Evolutionary conservation across 371 early-diverging fungal genomes (phyloP), one percentile per base, ranked within the genome.

Genomic region (Mucor circinelloides): DNA sequence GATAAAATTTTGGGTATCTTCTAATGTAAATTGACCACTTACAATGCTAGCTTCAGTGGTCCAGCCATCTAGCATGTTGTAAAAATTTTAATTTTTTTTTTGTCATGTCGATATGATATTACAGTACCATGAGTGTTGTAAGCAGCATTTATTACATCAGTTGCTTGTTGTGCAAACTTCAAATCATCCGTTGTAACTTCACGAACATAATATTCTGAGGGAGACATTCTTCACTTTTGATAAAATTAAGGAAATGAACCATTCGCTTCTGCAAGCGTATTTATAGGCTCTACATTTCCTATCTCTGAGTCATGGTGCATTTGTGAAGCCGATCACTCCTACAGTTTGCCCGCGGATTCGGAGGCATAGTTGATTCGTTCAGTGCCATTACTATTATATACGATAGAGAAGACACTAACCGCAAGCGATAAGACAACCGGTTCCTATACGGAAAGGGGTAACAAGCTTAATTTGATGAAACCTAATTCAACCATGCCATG

Each of bases 11-110:
- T 70, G 62, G 2, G 79, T 64, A 31, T 77, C 77, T n/a, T 75
- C 67, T 8, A 62, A 23, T 5, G 68, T 65, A 44, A 79, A 67
- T 38, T 70, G 64, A 25, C 82, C 82, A 12, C 27, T 34, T 8
- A 81, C 79, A 36, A 75, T 62, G n/a, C 68, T 65, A 10, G 69
- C 67, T 57, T 81, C 82, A 2, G 74, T 77, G n/a, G 82, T 81
- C 82, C 82, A 81, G 50, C 82, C 79, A 27, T 77, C 82, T 73
- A 44, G n/a, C 52, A 17, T 21, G 7, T 10, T 32, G n/a, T 28
- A 56, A n/a, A 40, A 3, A 17, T 13, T 44, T 44, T 34, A 34
- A 44, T 12, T 19, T 17, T 19, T 57, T 31, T 34, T 0, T 31
- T 32, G 12, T 32, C 10, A 21, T 46, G 17, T 17, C 40, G 5